Evolutionary conservation across 2,329 filamentous ascomycete genomes (phyloP).

Genomic region (Ascocoryne sarcoides): DNA sequence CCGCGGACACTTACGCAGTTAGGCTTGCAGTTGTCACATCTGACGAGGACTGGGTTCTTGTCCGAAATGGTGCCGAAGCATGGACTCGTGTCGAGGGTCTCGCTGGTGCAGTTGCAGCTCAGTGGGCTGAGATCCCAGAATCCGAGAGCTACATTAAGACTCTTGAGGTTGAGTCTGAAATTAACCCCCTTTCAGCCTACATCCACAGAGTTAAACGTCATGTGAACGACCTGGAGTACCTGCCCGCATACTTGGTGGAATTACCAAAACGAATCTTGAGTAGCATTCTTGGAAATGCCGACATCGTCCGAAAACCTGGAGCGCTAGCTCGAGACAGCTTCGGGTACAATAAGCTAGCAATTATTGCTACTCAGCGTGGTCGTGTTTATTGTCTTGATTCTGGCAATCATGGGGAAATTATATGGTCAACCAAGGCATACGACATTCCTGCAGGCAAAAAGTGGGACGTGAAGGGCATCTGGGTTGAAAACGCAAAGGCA

Average conservation of each 20-base stretch:
- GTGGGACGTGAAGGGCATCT: slow-evolving; percentile 62
- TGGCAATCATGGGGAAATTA: slow-evolving; percentile 60
- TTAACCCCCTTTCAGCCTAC: slow-evolving; percentile 73
- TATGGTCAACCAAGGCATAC: slow-evolving; percentile 65
- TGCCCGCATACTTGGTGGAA: slow-evolving; percentile 64
- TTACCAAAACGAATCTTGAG: slow-evolving; percentile 62
- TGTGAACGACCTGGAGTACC: slow-evolving; percentile 62
- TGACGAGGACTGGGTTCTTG: slow-evolving; percentile 68
- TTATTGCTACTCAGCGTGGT: slow-evolving; percentile 72
- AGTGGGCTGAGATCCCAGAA: slow-evolving; percentile 69
- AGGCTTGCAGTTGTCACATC: slow-evolving; percentile 63
- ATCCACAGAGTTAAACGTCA: slow-evolving; percentile 80
- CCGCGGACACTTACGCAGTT: slow-evolving; percentile 60
- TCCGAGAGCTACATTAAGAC: slow-evolving; percentile 69
- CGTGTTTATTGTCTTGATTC: slow-evolving; percentile 74
- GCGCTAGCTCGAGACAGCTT: slow-evolving; percentile 63
- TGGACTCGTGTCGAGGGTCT: slow-evolving; percentile 82
- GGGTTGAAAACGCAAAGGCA: slow-evolving; percentile 48
- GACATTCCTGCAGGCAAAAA: slow-evolving; percentile 44
- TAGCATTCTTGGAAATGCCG: slow-evolving; percentile 46
- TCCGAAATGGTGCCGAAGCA: slow-evolving; percentile 70
- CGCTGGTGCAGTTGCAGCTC: slow-evolving; percentile 68
- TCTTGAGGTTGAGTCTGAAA: slow-evolving; percentile 77
- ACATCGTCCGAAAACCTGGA: slow-evolving; percentile 35
- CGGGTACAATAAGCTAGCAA: slow-evolving; percentile 77